Evolutionary conservation across 2,329 filamentous ascomycete species (phyloP).

Genomic region (Sporothrix dimorphospora): DNA sequence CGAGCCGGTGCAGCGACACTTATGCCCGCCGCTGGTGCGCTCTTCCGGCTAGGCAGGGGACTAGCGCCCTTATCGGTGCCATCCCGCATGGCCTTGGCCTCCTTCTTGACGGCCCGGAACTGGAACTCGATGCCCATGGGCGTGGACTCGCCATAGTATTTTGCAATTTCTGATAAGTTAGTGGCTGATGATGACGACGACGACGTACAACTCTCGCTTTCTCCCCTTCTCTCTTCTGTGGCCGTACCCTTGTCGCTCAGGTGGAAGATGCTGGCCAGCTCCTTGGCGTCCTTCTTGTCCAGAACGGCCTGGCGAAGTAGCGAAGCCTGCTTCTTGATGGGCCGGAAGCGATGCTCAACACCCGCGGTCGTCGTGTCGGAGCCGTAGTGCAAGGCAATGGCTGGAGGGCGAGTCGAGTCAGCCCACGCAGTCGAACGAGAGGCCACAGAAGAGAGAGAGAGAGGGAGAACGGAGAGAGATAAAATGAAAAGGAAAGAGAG

Average conservation of each 20-base stretch:
- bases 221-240: neutral
- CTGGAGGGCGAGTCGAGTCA: conserved; percentile 39
- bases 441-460: neutral
- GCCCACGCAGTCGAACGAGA: conserved; percentile 12
- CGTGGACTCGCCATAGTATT: conserved; percentile 63
- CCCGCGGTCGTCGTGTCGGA: conserved; percentile 53
- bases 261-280: conserved; percentile 47
- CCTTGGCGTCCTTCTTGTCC: conserved; percentile 47
- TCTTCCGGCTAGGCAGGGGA: conserved; percentile 43
- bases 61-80: conserved; percentile 51
- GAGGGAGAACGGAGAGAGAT: neutral
- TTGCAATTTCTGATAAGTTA: conserved; percentile 55
- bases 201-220: neutral
- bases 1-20: conserved; percentile 27
- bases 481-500: conserved; percentile 22
- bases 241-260: conserved; percentile 48
- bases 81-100: conserved; percentile 53
- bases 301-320: conserved; percentile 45
- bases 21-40: conserved; percentile 39
- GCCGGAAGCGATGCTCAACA: conserved; percentile 57
- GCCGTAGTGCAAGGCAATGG: conserved; percentile 52
- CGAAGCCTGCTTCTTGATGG: conserved; percentile 48
- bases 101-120: conserved; percentile 59
- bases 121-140: conserved; percentile 62
- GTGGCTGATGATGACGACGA: neutral